Conservation (phyloP, 306 rosid species). For the Prunus dulcis region DNA sequence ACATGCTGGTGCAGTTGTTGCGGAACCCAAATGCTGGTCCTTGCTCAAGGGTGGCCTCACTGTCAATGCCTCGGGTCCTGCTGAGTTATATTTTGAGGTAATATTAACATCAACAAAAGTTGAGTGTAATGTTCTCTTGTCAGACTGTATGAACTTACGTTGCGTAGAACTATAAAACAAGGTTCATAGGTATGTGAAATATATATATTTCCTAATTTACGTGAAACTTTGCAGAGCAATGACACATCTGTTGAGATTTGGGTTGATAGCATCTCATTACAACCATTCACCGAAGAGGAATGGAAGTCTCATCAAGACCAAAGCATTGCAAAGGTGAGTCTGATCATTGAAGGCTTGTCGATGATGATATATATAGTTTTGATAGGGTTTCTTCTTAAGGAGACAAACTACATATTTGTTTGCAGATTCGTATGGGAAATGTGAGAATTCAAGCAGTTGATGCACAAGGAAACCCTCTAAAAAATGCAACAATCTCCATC, state of each 20-base stretch:
- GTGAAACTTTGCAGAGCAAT: constrained; percentile 40
- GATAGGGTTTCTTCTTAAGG: background rate
- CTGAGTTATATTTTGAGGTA: constrained; percentile 70
- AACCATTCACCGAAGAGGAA: constrained; percentile 57
- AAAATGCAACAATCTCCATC: constrained; percentile 45
- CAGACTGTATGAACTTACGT: too few species aligned
- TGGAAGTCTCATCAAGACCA: constrained; percentile 62
- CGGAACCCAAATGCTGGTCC: constrained; percentile 68
- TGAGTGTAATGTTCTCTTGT: too few species aligned
- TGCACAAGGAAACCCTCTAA: constrained; percentile 44
- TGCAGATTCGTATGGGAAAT: constrained; percentile 55
- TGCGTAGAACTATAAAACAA: too few species aligned
- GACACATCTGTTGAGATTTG: constrained; percentile 48
- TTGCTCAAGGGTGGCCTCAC: constrained; percentile 81
- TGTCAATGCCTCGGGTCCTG: constrained; percentile 42
- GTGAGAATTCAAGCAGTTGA: constrained; percentile 47
- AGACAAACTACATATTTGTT: background rate
- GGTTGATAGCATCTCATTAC: constrained; percentile 64
- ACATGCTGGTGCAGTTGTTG: constrained; percentile 44
- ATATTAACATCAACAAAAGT: too few species aligned
- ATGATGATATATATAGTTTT: background rate
- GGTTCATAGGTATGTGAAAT: background rate
- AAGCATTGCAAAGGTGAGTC: constrained; percentile 49
- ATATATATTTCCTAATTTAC: too few species aligned
- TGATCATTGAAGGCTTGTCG: background rate